Conservation (phyloP, 495 filamentous ascomycete species). For the Elaphomyces granulatus region DNA sequence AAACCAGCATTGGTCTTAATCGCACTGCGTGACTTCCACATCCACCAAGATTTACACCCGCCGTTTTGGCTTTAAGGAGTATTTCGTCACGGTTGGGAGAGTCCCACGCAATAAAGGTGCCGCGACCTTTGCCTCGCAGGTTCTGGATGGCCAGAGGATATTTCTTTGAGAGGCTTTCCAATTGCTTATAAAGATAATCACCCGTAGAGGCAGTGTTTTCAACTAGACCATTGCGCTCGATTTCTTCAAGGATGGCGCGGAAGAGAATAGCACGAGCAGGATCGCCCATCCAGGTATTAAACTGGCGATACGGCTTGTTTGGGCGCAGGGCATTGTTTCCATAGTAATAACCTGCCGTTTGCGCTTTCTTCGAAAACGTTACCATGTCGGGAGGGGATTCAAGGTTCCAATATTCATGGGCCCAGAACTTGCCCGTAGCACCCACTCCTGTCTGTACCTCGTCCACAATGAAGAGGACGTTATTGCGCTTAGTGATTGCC, state of each 20-base stretch:
- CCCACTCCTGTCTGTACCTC: constrained; percentile 97
- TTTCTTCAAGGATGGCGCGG: constrained; percentile 80
- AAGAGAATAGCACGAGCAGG: constrained; percentile 82
- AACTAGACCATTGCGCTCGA: constrained; percentile 68
- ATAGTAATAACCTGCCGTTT: constrained; percentile 95
- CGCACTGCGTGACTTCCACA: constrained; percentile 67
- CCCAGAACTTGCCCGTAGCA: constrained; percentile 92
- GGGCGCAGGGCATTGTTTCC: constrained; percentile 78
- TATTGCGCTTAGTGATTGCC: constrained; percentile 69
- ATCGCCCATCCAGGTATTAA: constrained; percentile 99
- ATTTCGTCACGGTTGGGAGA: constrained; percentile 74
- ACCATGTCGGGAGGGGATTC: constrained; percentile 87
- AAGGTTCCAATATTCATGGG: constrained; percentile 94
- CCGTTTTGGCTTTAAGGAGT: constrained; percentile 53
- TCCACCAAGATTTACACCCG: constrained; percentile 90
- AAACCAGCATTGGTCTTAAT: constrained; percentile 89
- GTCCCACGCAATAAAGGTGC: constrained; percentile 97
- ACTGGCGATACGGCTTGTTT: constrained; percentile 98
- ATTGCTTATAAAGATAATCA: constrained; percentile 62
- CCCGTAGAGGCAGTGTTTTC: constrained; percentile 67
- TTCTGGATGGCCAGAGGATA: constrained; percentile 81
- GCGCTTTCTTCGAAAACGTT: constrained; percentile 97
- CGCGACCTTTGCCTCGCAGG: constrained; percentile 83
- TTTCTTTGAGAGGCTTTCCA: constrained; percentile 52
- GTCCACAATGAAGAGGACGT: constrained; percentile 89